Base-by-base conservation (phyloP, 345 rosid genomes). In the Brassica nigra region DNA sequence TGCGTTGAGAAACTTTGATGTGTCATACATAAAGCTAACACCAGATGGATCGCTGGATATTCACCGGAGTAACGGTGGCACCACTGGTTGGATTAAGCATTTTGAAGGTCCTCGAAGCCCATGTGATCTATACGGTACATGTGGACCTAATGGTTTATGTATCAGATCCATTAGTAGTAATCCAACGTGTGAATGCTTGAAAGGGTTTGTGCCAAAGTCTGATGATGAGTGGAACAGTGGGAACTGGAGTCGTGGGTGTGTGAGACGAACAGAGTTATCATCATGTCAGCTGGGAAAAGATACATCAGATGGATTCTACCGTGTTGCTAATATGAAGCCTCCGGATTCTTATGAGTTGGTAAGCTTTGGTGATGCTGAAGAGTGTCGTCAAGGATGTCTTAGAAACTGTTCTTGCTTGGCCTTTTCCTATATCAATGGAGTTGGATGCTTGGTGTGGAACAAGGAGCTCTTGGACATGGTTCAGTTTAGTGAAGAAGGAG, bases 1-100 rank as follows among this genome's bases (percentile, higher is more conserved):
- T n/a, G 57, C 57, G 57, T 52, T 52, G 57, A 52, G 57, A 52
- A 52, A 52, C 57, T 52, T 52, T 52, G 57, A 52, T n/a, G 57
- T 52, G 18, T 52, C 57, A 6, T 52, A 52, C 57, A 52, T 52
- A n/a, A 52, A 52, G 20, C 20, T 52, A 52, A 52, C 57, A 52
- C 57, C 57, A 52, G 57, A 52, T 52, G 57, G 57, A 0, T 52
- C 57, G 1, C 2, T 52, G 20, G 57, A 52, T 52, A 52, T 52
- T 3, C 57, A 52, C 57, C 57, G 57, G 8, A 52, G 57, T 6
- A 52, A 52, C 57, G 57, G 57, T 52, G 57, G 57, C 1, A 52
- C 16, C 57, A 52, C 7, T 52, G 57, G 57, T 15, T 52, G 57
- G 57, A 52, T 52, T 1, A 52, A 52, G 57, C 57, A 52, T 52